phyloP scores from a whole-genome alignment of 2,329 filamentous ascomycete species.

The Dactylellina drechsleri region DNA sequence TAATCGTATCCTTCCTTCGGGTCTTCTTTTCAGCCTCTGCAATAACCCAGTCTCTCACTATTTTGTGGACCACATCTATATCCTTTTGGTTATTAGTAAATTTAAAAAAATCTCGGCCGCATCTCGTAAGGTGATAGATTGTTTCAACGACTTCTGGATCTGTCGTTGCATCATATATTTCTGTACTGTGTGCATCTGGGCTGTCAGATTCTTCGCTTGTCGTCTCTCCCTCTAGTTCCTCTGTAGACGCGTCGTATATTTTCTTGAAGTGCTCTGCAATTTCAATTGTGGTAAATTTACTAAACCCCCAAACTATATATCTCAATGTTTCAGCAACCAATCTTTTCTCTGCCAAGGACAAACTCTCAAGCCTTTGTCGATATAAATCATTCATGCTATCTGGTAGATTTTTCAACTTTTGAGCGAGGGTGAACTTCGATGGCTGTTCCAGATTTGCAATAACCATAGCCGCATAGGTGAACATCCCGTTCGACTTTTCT shows the following conservation, averaged over 20 bases:
- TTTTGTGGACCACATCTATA: conserved; percentile 32
- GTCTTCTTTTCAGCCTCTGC: conserved; percentile 6
- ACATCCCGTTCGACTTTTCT: conserved; percentile 7
- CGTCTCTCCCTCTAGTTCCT: background rate
- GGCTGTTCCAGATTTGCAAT: background rate
- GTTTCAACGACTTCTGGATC: conserved; percentile 31
- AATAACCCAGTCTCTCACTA: conserved; percentile 38
- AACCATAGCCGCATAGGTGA: conserved; percentile 2
- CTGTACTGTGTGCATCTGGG: background rate
- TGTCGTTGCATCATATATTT: background rate
- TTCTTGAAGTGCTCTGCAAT: background rate
- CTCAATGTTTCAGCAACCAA: background rate
- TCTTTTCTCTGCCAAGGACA: background rate
- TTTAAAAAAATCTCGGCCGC: conserved; percentile 35
- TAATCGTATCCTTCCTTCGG: background rate
- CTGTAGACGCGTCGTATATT: background rate
- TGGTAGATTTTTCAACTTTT: background rate
- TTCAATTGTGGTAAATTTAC: background rate
- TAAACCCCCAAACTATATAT: background rate
- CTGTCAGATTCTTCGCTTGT: background rate
- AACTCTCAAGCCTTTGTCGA: background rate
- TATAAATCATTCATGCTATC: background rate
- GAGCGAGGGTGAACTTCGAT: background rate
- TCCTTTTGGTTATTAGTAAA: conserved; percentile 11
- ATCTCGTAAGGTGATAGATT: conserved; percentile 23